Conservation (phyloP, 2,329 filamentous ascomycete genomes). For the Gaeumannomyces sp. region DNA sequence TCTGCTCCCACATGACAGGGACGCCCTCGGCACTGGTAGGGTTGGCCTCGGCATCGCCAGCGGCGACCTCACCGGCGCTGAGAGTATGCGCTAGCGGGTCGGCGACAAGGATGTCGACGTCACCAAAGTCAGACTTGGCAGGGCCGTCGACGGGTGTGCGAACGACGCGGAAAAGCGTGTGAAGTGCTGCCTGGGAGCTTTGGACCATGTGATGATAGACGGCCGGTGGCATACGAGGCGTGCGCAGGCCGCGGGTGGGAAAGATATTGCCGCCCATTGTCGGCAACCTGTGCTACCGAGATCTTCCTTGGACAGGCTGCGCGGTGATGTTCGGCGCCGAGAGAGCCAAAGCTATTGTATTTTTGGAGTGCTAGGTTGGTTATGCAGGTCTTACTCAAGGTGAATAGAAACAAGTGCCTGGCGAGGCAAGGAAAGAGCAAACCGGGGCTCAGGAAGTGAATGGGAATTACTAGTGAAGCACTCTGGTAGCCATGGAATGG, state of each 20-base stretch:
- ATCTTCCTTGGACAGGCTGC: too few species aligned
- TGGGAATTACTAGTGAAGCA: too few species aligned
- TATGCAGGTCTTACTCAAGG: too few species aligned
- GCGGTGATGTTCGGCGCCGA: too few species aligned
- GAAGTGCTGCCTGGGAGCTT: conserved; percentile 39
- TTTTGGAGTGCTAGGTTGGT: too few species aligned
- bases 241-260: conserved; percentile 41
- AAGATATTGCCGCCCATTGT: conserved; percentile 64
- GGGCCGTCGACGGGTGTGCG: conserved; percentile 62
- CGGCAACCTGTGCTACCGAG: too few species aligned
- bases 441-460: too few species aligned
- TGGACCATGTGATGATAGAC: conserved; percentile 50
- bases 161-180: conserved; percentile 46
- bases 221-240: conserved; percentile 57
- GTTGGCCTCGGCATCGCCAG: background rate
- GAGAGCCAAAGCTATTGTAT: too few species aligned
- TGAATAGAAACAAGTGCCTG: too few species aligned
- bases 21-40: background rate
- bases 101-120: conserved; percentile 63
- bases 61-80: background rate
- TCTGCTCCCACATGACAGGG: conserved; percentile 16
- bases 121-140: conserved; percentile 61
- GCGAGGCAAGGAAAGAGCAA: too few species aligned
- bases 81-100: conserved; percentile 19
- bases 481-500: too few species aligned